phyloP scores from a whole-genome alignment of 345 rosid species.

The Sisymbrium altissimum region DNA sequence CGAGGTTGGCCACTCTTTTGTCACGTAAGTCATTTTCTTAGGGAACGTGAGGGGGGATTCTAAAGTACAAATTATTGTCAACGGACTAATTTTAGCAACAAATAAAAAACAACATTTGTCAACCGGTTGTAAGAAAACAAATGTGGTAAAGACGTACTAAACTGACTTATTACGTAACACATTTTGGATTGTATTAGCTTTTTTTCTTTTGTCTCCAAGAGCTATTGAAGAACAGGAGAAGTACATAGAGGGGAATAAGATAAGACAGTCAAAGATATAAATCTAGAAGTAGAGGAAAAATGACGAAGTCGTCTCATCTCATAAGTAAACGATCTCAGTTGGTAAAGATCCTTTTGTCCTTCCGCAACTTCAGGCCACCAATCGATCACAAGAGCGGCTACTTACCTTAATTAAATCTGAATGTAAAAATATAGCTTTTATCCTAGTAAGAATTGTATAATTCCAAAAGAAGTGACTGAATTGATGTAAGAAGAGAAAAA shows the following conservation, averaged over 20 bases:
- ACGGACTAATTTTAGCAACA: no score
- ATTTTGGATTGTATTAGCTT: background rate
- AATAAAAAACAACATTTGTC: no score
- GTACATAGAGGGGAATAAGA: background rate
- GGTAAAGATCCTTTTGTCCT: background rate
- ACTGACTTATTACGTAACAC: no score
- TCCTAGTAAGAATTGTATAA: no score
- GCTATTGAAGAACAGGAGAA: background rate
- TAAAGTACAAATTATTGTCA: no score
- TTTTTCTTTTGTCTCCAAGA: background rate
- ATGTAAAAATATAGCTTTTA: no score
- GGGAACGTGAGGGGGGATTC: no score
- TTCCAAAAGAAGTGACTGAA: no score
- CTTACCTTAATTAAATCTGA: no score
- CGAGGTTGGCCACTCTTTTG: background rate
- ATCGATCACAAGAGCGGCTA: background rate
- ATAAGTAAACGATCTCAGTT: slow-evolving; percentile 1
- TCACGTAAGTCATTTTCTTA: background rate
- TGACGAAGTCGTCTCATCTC: background rate
- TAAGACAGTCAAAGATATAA: background rate
- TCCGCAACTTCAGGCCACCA: background rate
- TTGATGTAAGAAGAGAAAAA: no score
- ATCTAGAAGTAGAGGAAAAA: background rate
- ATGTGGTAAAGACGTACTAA: no score
- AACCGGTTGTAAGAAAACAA: no score